These are phyloP conservation scores for Aspergillus ostianus DNA, from an alignment of 495 filamentous ascomycete species.

Conservation along the genomic window DNA sequence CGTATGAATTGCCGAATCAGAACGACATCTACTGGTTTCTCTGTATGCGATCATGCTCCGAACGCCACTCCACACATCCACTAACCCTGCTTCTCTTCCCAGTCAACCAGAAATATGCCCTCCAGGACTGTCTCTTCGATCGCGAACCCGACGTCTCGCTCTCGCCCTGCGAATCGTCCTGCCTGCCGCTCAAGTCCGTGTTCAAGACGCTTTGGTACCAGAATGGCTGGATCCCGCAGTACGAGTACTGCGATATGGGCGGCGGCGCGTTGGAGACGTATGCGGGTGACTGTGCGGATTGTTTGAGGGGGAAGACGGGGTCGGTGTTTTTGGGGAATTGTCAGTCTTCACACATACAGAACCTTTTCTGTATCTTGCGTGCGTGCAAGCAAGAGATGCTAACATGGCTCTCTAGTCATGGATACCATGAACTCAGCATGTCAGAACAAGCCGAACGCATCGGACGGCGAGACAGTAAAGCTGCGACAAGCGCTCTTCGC, in stretches of 20 bases:
- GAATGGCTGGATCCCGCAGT: background rate
- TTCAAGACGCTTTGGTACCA: background rate
- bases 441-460: slow-evolving; percentile 1
- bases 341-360: too few relatives aligned
- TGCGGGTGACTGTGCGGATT: background rate
- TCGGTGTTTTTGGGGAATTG: slow-evolving; percentile 6
- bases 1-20: background rate
- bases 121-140: slow-evolving; percentile 4
- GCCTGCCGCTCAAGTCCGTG: background rate
- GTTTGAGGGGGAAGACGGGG: background rate
- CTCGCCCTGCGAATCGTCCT: background rate
- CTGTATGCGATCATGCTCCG: background rate
- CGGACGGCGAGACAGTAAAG: background rate
- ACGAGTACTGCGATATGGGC: slow-evolving; percentile 1
- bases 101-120: slow-evolving; percentile 2
- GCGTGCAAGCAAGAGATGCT: too few relatives aligned
- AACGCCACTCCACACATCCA: too few relatives aligned
- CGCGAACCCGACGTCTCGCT: background rate
- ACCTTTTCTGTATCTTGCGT: too few relatives aligned
- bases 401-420: background rate
- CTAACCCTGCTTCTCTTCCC: too few relatives aligned
- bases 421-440: background rate
- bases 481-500: background rate
- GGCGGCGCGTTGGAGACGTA: background rate
- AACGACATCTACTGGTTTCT: slow-evolving; percentile 4